phyloP scores from a whole-genome alignment of 148 eudicot species.

The Cornus suecica region DNA sequence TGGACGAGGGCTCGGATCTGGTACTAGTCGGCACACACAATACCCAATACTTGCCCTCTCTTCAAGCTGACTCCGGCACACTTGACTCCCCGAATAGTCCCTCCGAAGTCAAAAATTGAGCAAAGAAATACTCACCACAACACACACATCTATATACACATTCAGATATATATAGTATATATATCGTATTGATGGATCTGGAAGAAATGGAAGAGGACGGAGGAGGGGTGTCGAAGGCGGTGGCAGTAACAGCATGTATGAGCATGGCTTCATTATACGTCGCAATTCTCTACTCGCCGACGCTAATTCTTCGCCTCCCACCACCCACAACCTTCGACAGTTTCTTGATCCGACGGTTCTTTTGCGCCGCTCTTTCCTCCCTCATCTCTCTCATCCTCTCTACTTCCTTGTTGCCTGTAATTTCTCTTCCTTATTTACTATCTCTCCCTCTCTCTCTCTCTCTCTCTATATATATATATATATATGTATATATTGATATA shows the following conservation, averaged over 20 bases:
- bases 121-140: not conserved
- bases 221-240: conserved; percentile 29
- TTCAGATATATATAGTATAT: too few relatives aligned
- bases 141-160: not conserved
- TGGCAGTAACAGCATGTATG: conserved; percentile 56
- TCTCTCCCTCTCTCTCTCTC: not conserved
- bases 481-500: not conserved
- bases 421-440: too few relatives aligned
- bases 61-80: too few relatives aligned
- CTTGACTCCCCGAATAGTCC: too few relatives aligned
- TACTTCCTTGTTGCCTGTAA: conserved; percentile 61
- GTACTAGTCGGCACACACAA: too few relatives aligned
- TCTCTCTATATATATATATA: not conserved
- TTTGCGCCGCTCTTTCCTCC: conserved; percentile 68
- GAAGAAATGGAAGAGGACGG: conserved; percentile 10
- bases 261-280: conserved; percentile 74
- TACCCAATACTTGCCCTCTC: too few relatives aligned
- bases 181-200: conserved; percentile 20
- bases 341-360: conserved; percentile 72
- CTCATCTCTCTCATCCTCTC: conserved; percentile 46
- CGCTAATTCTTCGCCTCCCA: conserved; percentile 67
- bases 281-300: conserved; percentile 66
- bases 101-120: too few relatives aligned
- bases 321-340: conserved; percentile 55
- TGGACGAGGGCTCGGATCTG: too few relatives aligned